These are phyloP conservation scores for Diaporthe ampelina DNA, from an alignment of 2,329 filamentous ascomycete genomes.

Conservation along the genomic window DNA sequence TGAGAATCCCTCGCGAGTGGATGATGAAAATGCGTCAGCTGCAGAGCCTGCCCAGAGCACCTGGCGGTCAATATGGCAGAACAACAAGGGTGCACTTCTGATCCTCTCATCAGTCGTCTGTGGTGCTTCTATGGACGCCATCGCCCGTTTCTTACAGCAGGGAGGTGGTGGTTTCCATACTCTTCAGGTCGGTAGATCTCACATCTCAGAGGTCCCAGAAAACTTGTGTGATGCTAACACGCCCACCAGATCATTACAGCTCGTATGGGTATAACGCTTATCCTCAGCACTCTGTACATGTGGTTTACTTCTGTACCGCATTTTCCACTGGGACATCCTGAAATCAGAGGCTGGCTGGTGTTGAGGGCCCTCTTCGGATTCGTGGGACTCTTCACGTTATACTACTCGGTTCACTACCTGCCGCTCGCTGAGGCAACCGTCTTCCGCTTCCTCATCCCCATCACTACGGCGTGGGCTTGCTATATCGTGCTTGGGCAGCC, in stretches of 20 bases:
- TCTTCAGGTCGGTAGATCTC: constrained; percentile 30
- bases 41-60: constrained; percentile 4
- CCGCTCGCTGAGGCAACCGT: constrained; percentile 84
- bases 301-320: constrained; percentile 39
- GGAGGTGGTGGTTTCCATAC: constrained; percentile 36
- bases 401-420: constrained; percentile 70
- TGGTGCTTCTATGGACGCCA: constrained; percentile 40
- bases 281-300: constrained; percentile 38
- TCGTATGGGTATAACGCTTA: constrained; percentile 39
- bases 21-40: background rate
- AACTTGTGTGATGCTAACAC: background rate
- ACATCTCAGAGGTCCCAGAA: background rate
- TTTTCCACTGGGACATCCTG: constrained; percentile 38
- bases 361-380: constrained; percentile 39
- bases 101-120: constrained; percentile 39
- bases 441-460: constrained; percentile 83
- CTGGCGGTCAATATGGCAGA: constrained; percentile 37
- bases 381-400: constrained; percentile 39
- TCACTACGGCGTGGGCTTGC: constrained; percentile 76
- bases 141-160: constrained; percentile 38
- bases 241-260: constrained; percentile 32
- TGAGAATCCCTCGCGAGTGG: background rate
- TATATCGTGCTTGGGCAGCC: constrained; percentile 75
- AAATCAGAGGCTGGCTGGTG: constrained; percentile 39
- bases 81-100: constrained; percentile 40